Evolutionary conservation across 352 stramenopile species (phyloP).

Genomic region (Nothophytophthora sp.): DNA sequence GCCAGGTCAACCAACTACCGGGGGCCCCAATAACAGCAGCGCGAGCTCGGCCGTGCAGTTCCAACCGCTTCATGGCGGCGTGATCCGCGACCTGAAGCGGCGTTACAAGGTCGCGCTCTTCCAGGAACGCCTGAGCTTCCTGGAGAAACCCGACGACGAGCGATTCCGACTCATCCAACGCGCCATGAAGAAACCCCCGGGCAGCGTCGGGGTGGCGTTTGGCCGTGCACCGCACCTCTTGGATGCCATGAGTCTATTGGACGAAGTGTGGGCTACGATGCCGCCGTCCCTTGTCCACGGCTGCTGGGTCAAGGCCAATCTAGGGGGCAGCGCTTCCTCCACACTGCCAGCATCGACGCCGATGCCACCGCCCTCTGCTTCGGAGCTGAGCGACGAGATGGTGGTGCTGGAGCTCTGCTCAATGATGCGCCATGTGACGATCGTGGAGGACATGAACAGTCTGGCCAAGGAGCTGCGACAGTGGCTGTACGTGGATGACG

Average conservation of each 20-base stretch:
- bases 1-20: not conserved
- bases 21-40: not conserved
- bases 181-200: conserved; percentile 34
- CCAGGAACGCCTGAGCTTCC: conserved; percentile 41
- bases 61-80: conserved; percentile 34
- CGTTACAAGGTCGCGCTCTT: conserved; percentile 54
- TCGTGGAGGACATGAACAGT: conserved; percentile 29
- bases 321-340: conserved; percentile 9
- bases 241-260: conserved; percentile 45
- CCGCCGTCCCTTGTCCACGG: conserved; percentile 19
- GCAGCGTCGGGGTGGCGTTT: conserved; percentile 32
- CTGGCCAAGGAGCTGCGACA: conserved; percentile 41
- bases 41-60: conserved; percentile 14
- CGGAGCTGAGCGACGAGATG: conserved; percentile 32
- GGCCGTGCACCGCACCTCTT: conserved; percentile 42
- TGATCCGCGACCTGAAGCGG: conserved; percentile 51
- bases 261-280: conserved; percentile 39
- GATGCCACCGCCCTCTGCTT: too few species aligned
- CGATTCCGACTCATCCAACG: conserved; percentile 42
- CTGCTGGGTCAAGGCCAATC: conserved; percentile 36
- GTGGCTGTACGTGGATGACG: conserved; percentile 43
- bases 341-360: not conserved
- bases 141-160: conserved; percentile 46
- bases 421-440: conserved; percentile 31
- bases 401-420: conserved; percentile 39